Percentiles rank a stretch among this genome's conserved stretches.
phyloP scores from a whole-genome alignment of 2,329 filamentous ascomycete genomes.

The Fusarium tricinctum region DNA sequence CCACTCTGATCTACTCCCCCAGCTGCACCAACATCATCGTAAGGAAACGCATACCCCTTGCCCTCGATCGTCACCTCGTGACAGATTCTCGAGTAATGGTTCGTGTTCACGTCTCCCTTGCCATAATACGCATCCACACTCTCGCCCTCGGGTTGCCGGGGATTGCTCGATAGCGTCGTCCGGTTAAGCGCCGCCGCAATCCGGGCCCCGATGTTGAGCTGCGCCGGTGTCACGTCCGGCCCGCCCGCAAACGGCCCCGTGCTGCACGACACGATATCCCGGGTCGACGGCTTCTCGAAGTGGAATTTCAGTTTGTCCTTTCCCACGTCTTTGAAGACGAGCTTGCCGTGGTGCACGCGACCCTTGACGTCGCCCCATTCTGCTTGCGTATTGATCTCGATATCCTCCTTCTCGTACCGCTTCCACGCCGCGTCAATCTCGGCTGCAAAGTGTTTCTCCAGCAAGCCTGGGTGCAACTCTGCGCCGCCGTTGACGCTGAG shows the following conservation, averaged over 20 bases:
- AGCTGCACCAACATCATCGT: constrained; percentile 75
- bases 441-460: constrained; percentile 64
- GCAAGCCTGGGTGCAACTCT: constrained; percentile 60
- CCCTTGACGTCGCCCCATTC: constrained; percentile 65
- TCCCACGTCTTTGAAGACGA: constrained; percentile 59
- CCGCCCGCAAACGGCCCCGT: constrained; percentile 66
- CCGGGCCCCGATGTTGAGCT: constrained; percentile 77
- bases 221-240: constrained; percentile 59
- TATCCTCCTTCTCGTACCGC: constrained; percentile 60
- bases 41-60: constrained; percentile 78
- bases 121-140: constrained; percentile 65
- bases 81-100: constrained; percentile 76
- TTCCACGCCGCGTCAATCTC: constrained; percentile 68
- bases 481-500: constrained; percentile 67
- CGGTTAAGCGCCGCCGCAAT: constrained; percentile 82
- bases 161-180: constrained; percentile 71
- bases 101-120: constrained; percentile 63
- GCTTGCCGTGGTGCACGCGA: constrained; percentile 55
- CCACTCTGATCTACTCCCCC: constrained; percentile 72
- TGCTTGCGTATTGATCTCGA: constrained; percentile 68
- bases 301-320: constrained; percentile 49
- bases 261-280: constrained; percentile 67
- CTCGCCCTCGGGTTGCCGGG: constrained; percentile 67
- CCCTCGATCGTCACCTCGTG: constrained; percentile 72
- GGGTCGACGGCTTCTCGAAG: constrained; percentile 63